phyloP scores from a whole-genome alignment of 2,329 filamentous ascomycete species.

The Chrysoporthe deuterocubensis region DNA sequence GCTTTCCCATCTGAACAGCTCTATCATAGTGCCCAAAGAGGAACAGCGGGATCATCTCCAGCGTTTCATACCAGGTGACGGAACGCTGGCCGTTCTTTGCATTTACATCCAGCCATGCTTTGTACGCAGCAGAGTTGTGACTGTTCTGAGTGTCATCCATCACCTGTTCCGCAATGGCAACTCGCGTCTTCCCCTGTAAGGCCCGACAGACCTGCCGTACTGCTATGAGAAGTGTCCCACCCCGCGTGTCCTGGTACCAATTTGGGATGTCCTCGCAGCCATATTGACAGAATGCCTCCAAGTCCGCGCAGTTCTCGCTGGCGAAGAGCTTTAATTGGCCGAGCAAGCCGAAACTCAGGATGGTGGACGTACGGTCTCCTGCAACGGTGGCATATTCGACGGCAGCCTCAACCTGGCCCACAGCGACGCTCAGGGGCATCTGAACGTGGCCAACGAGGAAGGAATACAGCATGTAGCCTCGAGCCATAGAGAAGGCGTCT shows the following conservation, averaged over 20 bases:
- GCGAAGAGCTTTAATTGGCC: conserved; percentile 71
- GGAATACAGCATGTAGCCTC: conserved; percentile 70
- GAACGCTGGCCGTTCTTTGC: conserved; percentile 66
- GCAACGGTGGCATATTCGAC: conserved; percentile 68
- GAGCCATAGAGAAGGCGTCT: conserved; percentile 68
- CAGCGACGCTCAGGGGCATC: conserved; percentile 60
- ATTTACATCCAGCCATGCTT: conserved; percentile 58
- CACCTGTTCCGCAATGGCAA: conserved; percentile 54
- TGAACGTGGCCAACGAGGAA: conserved; percentile 74
- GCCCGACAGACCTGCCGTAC: conserved; percentile 70
- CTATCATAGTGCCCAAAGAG: conserved; percentile 66
- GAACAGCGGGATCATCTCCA: conserved; percentile 66
- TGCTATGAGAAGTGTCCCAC: conserved; percentile 70
- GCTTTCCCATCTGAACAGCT: conserved; percentile 60
- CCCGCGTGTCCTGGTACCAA: conserved; percentile 73
- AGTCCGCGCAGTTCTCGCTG: conserved; percentile 69
- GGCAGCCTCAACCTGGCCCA: conserved; percentile 65
- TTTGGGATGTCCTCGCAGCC: conserved; percentile 74
- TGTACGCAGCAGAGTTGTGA: conserved; percentile 64
- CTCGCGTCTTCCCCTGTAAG: conserved; percentile 73
- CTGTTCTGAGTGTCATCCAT: conserved; percentile 64
- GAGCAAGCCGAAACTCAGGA: conserved; percentile 71
- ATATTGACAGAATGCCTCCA: conserved; percentile 72
- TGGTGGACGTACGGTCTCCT: conserved; percentile 72
- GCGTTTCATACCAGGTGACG: conserved; percentile 69